Base-by-base conservation (phyloP, 345 rosid genomes). In the Ceriops zippeliana region DNA sequence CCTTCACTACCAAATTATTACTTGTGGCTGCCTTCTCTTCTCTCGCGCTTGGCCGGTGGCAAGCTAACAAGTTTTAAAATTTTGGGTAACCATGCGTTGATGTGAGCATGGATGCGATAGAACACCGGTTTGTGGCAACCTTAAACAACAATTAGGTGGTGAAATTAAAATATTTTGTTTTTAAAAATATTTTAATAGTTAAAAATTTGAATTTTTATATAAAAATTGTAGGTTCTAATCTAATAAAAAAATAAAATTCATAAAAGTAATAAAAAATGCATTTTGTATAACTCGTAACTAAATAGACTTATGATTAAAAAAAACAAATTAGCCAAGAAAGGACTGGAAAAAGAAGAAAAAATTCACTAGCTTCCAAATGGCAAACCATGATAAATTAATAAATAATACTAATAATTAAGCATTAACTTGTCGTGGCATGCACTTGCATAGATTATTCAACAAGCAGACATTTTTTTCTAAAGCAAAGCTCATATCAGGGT, bases 371-470 rank as follows among this genome's bases (percentile, higher is more conserved):
- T 52, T 13, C 59, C 37, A 38, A 17, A 15, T 8, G 51, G 15
- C 22, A 30, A 30, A 30, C n/a, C 19, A 46, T 58, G 46, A 65
- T 47, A 7, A 35, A 57, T 54, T 1, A 24, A 7, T 22, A 54
- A n/a, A 21, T 8, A 21, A 22, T 52, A 52, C 30, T 22, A 22
- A 22, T 60, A 59, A 60, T 58, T 28, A 30, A 56, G 49, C 49
- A 42, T 58, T 24, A 66, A 51, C 35, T 7, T 32, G 47, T 32
- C 19, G 66, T 10, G 54, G 53, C 61, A 60, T 60, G 66, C 66
- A 66, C 66, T 52, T 66, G 5, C 42, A 9, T 30, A 34, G n/a
- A 46, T 27, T 38, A 46, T 34, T 20, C 31, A 52, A 31, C n/a
- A 47, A 38, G 15, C 11, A 11, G 15, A 38, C 4, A 10, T 38